phyloP scores from a whole-genome alignment of 495 filamentous ascomycete species.

The Penicillium daleae region DNA sequence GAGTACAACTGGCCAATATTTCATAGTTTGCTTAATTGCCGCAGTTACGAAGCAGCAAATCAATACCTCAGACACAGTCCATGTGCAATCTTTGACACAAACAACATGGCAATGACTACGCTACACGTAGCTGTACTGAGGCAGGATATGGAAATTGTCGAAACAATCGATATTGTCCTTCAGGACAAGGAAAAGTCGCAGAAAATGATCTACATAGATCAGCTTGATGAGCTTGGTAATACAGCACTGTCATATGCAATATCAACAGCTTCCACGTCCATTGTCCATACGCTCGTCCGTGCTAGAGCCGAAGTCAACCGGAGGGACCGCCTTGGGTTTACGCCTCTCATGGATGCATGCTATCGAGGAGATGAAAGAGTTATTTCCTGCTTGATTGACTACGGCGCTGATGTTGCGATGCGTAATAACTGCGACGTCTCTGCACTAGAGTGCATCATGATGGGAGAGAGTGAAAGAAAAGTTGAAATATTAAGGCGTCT shows the following conservation, averaged over 20 bases:
- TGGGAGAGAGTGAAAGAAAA: no score
- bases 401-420: no score
- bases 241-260: not conserved
- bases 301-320: conserved; percentile 1
- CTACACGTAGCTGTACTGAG: conserved; percentile 1
- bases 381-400: no score
- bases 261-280: not conserved
- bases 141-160: conserved; percentile 1
- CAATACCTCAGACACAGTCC: not conserved
- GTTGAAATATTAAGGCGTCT: no score
- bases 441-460: no score
- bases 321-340: not conserved
- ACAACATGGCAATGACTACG: not conserved
- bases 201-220: conserved; percentile 2
- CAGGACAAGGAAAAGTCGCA: not conserved
- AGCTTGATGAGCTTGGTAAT: not conserved
- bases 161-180: not conserved
- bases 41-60: not conserved
- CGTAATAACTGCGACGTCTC: no score
- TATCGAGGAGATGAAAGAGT: no score
- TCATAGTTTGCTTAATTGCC: not conserved
- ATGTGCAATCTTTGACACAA: conserved; percentile 7
- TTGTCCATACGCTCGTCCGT: not conserved
- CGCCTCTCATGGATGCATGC: no score
- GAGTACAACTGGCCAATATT: conserved; percentile 1